Evolutionary conservation across 2,329 filamentous ascomycete species (phyloP).

Genomic region (Colletotrichum tropicale): DNA sequence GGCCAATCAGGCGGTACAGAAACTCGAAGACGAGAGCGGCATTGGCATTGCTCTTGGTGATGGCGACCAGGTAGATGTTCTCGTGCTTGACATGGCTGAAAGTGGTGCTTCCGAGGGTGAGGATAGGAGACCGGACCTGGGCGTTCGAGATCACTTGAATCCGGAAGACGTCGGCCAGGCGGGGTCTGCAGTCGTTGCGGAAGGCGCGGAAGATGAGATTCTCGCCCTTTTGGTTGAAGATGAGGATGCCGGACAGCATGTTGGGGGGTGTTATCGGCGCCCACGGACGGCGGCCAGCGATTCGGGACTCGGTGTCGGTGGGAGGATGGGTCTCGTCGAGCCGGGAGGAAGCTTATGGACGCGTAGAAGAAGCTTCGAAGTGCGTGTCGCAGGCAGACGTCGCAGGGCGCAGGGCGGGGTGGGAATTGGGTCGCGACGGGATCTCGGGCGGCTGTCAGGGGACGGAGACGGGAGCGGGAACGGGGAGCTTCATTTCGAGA

Average conservation of each 20-base stretch:
- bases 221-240: conserved; percentile 99
- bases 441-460: conserved; percentile 4
- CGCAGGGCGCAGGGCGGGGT: neutral
- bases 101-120: conserved; percentile 95
- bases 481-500: neutral
- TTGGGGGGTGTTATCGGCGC: conserved; percentile 38
- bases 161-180: conserved; percentile 97
- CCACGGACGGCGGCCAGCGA: neutral
- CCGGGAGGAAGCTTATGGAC: neutral
- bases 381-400: neutral
- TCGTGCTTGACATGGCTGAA: conserved; percentile 99
- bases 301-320: neutral
- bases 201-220: conserved; percentile 99
- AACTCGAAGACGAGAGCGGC: conserved; percentile 98
- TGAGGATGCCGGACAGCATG: conserved; percentile 96
- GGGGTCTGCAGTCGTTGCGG: conserved; percentile 96
- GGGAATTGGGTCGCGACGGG: neutral
- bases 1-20: conserved; percentile 85
- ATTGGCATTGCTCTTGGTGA: conserved; percentile 99
- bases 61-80: conserved; percentile 96
- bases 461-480: neutral
- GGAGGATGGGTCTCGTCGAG: neutral
- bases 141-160: conserved; percentile 99
- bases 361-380: neutral
- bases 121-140: conserved; percentile 94